A percentile compares a stretch with the other conserved stretches of the same genome.
Evolutionary conservation across 768 basidiomycete genomes (phyloP).

Genomic region (Myochromella boudieri): DNA sequence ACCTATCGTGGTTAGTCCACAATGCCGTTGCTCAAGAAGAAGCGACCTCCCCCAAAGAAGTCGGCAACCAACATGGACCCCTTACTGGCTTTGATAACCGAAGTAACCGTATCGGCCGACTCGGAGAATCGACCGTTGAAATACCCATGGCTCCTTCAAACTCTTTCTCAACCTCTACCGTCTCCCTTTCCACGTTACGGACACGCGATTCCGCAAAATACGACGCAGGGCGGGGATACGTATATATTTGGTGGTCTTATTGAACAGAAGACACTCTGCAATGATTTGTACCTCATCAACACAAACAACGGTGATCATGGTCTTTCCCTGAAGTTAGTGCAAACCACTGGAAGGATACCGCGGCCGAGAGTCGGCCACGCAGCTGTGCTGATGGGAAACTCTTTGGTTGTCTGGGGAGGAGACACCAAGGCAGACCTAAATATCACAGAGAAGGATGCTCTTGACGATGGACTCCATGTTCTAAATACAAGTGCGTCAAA

Average conservation of each 20-base stretch:
- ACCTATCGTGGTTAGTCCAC: no score
- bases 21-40: no score
- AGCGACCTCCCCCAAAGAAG: no score
- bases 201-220: conserved; percentile 80
- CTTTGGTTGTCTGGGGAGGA: conserved; percentile 97
- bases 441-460: conserved; percentile 70
- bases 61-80: no score
- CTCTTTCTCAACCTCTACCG: no score
- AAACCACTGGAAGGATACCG: conserved; percentile 88
- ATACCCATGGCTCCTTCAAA: no score
- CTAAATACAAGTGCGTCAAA: conserved; percentile 78
- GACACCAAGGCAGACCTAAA: conserved; percentile 84
- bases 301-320: conserved; percentile 73
- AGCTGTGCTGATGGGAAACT: conserved; percentile 91
- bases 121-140: no score
- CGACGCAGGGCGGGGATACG: conserved; percentile 82
- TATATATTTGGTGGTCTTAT: conserved; percentile 98
- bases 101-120: no score
- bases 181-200: conserved; percentile 97
- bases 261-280: conserved; percentile 72
- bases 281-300: conserved; percentile 90
- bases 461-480: conserved; percentile 92
- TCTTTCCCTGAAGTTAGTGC: conserved; percentile 77
- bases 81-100: no score
- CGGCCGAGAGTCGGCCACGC: conserved; percentile 95